phyloP scores from a whole-genome alignment of 2,329 filamentous ascomycete genomes.

The Paecilomyces sp. region DNA sequence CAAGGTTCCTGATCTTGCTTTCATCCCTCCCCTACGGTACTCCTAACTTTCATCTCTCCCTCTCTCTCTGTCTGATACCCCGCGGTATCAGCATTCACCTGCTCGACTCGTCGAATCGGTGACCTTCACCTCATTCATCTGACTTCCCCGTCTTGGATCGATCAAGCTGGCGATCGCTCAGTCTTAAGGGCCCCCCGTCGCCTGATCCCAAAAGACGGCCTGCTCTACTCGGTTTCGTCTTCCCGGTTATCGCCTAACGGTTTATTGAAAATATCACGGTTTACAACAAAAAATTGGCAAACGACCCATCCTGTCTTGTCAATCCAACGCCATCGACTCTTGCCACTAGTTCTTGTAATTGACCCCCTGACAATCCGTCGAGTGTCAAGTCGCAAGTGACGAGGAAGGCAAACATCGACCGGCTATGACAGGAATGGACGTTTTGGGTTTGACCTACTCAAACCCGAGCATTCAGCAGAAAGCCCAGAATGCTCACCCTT shows the following conservation, averaged over 20 bases:
- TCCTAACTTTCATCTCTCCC: not conserved
- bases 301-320: slow-evolving; percentile 1
- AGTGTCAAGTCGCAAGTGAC: slow-evolving; percentile 8
- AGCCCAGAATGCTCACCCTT: slow-evolving; percentile 45
- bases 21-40: slow-evolving; percentile 6
- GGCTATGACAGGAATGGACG: slow-evolving; percentile 39
- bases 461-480: slow-evolving; percentile 29
- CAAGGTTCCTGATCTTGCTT: slow-evolving; percentile 2
- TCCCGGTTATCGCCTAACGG: slow-evolving; percentile 25
- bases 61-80: not conserved
- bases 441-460: slow-evolving; percentile 34
- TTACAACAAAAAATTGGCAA: slow-evolving; percentile 8
- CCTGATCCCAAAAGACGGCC: slow-evolving; percentile 23
- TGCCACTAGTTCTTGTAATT: slow-evolving; percentile 5
- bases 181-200: slow-evolving; percentile 23
- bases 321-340: not conserved
- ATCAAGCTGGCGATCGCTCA: slow-evolving; percentile 19
- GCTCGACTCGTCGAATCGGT: not conserved
- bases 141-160: not conserved
- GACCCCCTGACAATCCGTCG: slow-evolving; percentile 2
- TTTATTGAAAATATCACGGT: slow-evolving; percentile 18
- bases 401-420: slow-evolving; percentile 17
- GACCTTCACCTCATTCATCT: not conserved
- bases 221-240: slow-evolving; percentile 21
- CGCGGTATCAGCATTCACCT: slow-evolving; percentile 4